Percentiles rank a stretch among this genome's conserved stretches.
Evolutionary conservation across 768 basidiomycete species (phyloP).

Genomic region (Termitomyces sp.): DNA sequence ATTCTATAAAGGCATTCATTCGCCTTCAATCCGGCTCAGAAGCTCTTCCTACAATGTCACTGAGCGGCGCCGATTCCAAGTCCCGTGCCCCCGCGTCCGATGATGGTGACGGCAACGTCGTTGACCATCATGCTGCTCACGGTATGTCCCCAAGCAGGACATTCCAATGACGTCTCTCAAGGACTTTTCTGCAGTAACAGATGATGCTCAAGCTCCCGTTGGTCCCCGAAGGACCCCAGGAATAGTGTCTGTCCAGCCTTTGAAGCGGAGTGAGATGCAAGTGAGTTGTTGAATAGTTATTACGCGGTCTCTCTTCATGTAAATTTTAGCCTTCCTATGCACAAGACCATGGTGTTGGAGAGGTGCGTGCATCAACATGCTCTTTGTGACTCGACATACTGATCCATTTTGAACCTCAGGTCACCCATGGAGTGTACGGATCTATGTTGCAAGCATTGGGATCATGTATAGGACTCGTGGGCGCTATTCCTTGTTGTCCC

Average conservation of each 20-base stretch:
- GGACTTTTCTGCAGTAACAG: slow-evolving; percentile 50
- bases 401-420: slow-evolving; percentile 26
- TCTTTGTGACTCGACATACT: neutral
- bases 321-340: slow-evolving; percentile 77
- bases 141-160: slow-evolving; percentile 37
- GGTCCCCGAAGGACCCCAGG: slow-evolving; percentile 31
- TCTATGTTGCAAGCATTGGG: slow-evolving; percentile 76
- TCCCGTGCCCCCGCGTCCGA: slow-evolving; percentile 44
- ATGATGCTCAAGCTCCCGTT: slow-evolving; percentile 36
- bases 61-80: slow-evolving; percentile 45
- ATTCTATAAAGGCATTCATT: slow-evolving; percentile 10
- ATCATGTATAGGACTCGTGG: slow-evolving; percentile 56
- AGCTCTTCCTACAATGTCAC: slow-evolving; percentile 13
- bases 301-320: neutral
- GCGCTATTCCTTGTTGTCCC: slow-evolving; percentile 82
- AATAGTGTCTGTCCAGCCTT: slow-evolving; percentile 78
- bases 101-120: slow-evolving; percentile 51
- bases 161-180: neutral
- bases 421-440: slow-evolving; percentile 85
- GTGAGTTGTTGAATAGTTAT: slow-evolving; percentile 28
- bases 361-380: slow-evolving; percentile 29
- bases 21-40: neutral
- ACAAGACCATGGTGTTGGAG: slow-evolving; percentile 76
- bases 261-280: slow-evolving; percentile 88
- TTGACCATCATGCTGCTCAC: slow-evolving; percentile 65